Conservation (phyloP, 2,329 filamentous ascomycete species). For the Seiridium cupressi region DNA sequence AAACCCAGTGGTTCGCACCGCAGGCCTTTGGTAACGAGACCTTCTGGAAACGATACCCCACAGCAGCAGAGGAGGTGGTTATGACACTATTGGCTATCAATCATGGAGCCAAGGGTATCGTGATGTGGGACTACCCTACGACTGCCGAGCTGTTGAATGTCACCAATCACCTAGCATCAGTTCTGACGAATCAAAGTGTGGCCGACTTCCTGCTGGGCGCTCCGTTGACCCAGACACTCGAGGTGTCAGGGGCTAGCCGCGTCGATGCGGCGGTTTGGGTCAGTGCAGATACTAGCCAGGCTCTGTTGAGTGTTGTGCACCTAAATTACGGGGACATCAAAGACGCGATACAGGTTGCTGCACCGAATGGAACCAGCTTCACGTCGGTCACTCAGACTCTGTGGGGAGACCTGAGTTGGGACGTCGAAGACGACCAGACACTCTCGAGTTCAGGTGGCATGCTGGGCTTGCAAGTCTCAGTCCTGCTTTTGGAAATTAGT, state of each 20-base stretch:
- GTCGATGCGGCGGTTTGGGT: conserved; percentile 42
- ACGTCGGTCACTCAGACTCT: conserved; percentile 2
- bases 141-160: conserved; percentile 26
- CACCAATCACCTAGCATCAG: conserved; percentile 35
- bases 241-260: conserved; percentile 17
- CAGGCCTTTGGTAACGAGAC: conserved; percentile 46
- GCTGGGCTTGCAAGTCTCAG: conserved; percentile 8
- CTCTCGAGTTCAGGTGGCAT: neutral
- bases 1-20: conserved; percentile 47
- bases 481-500: conserved; percentile 1
- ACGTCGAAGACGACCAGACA: conserved; percentile 6
- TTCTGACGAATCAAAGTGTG: conserved; percentile 31
- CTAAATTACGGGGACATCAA: conserved; percentile 11
- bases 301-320: conserved; percentile 14
- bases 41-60: conserved; percentile 47
- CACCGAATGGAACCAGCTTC: conserved; percentile 8
- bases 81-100: conserved; percentile 47
- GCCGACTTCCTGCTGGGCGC: conserved; percentile 35
- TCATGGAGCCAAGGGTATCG: conserved; percentile 47
- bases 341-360: conserved; percentile 3
- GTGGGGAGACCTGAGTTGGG: conserved; percentile 13
- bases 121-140: conserved; percentile 47
- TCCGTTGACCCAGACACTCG: conserved; percentile 20
- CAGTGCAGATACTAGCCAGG: conserved; percentile 14
- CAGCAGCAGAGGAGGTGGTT: conserved; percentile 38